Conservation (phyloP, 2,329 filamentous ascomycete genomes). For the Alternaria arborescens region DNA sequence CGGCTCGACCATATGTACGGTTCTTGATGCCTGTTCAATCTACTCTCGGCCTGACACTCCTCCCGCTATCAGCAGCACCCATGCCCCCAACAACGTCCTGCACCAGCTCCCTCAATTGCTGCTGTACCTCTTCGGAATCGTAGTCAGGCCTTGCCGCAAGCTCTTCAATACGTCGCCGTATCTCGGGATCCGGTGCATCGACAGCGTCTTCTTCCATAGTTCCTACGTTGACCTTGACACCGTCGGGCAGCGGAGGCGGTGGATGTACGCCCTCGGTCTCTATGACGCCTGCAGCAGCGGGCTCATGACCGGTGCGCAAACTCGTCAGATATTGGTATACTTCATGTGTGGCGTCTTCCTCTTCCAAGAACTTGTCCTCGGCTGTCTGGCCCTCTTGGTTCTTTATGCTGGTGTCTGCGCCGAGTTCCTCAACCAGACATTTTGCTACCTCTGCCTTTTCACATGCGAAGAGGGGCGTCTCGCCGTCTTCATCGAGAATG, state of each 20-base stretch:
- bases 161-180: conserved; percentile 87
- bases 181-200: conserved; percentile 78
- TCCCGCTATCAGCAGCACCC: conserved; percentile 68
- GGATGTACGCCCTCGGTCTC: conserved; percentile 40
- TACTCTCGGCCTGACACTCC: conserved; percentile 47
- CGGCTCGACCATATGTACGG: background rate
- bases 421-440: conserved; percentile 82
- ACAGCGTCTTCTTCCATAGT: conserved; percentile 68
- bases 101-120: conserved; percentile 78
- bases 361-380: conserved; percentile 76
- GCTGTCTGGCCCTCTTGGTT: conserved; percentile 83
- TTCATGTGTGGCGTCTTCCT: conserved; percentile 78
- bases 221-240: conserved; percentile 79
- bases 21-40: conserved; percentile 36
- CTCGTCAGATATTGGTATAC: conserved; percentile 74
- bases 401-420: conserved; percentile 69
- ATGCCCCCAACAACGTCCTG: conserved; percentile 79
- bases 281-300: conserved; percentile 29
- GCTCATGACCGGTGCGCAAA: conserved; percentile 37
- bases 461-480: conserved; percentile 93
- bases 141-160: conserved; percentile 86
- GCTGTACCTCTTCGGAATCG: conserved; percentile 79
- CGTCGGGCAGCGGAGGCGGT: conserved; percentile 74
- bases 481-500: conserved; percentile 86
- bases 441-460: conserved; percentile 82